Percentiles rank a stretch among this genome's conserved stretches.
phyloP scores from a whole-genome alignment of 2,329 filamentous ascomycete species.

The Bipolaris sorokiniana region DNA sequence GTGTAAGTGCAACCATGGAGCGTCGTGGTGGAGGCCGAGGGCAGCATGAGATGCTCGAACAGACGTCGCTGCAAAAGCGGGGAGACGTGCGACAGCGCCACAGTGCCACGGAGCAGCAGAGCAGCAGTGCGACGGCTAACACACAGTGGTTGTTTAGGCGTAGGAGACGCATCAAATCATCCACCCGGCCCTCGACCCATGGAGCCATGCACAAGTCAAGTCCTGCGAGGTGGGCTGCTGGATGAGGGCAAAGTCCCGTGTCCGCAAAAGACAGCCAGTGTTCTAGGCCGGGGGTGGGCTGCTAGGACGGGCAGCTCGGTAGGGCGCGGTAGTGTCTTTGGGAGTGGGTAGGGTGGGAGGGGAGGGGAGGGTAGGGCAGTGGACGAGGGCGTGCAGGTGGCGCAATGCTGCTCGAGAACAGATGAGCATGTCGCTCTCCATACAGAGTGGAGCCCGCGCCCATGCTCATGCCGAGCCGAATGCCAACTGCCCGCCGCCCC shows the following conservation, averaged over 20 bases:
- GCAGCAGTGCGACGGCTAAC: conserved; percentile 9
- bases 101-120: conserved; percentile 3
- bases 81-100: conserved; percentile 9
- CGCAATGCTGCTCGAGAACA: conserved; percentile 13
- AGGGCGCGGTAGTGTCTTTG: conserved; percentile 10
- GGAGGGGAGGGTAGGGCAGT: not conserved
- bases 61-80: conserved; percentile 10
- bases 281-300: conserved; percentile 3
- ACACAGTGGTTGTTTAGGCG: conserved; percentile 6
- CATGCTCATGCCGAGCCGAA: not conserved
- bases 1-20: not conserved
- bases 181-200: not conserved
- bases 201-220: not conserved
- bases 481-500: not conserved
- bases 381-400: conserved; percentile 12
- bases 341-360: not conserved
- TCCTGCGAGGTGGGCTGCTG: not conserved
- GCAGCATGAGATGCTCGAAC: not conserved
- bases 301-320: conserved; percentile 4
- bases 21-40: not conserved
- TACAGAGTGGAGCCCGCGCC: conserved; percentile 13
- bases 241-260: not conserved
- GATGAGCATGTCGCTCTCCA: conserved; percentile 17
- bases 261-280: not conserved
- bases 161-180: not conserved